Conservation (phyloP, 441 rosid genomes). For the Brassica hybrid region DNA sequence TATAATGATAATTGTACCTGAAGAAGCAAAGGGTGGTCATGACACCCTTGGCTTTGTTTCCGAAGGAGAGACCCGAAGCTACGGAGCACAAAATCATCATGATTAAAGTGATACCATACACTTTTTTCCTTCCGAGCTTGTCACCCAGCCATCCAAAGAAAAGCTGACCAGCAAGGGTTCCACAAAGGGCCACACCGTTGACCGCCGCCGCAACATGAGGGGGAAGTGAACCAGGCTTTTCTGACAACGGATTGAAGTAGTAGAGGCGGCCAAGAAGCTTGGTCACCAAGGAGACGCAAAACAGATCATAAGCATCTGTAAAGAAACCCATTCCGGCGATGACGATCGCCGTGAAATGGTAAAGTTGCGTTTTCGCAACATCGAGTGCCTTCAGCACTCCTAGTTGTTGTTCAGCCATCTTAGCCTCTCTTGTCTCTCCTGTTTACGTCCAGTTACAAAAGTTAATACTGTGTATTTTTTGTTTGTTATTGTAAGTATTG, state of each 20-base stretch:
- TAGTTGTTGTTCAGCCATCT: too few species aligned
- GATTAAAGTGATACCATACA: slow-evolving; percentile 64
- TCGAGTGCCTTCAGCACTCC: too few species aligned
- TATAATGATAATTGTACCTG: background rate
- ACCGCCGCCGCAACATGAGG: background rate
- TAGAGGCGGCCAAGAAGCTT: background rate
- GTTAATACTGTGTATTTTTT: background rate
- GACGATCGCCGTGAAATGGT: too few species aligned
- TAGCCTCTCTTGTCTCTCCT: too few species aligned
- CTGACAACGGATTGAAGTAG: background rate
- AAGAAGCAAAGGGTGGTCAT: background rate
- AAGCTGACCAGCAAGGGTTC: background rate
- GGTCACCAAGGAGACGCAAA: too few species aligned
- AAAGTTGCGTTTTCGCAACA: too few species aligned
- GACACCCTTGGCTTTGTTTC: background rate
- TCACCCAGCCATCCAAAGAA: slow-evolving; percentile 50
- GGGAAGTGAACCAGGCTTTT: background rate
- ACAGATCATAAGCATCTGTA: too few species aligned
- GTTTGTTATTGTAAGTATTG: background rate
- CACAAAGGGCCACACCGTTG: background rate
- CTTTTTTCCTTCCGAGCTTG: slow-evolving; percentile 66
- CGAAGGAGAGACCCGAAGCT: too few species aligned
- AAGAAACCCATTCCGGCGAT: too few species aligned
- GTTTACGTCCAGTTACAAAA: background rate
- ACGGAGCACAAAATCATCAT: too few species aligned